A percentile compares a stretch with the other conserved stretches of the same genome.
Conservation (phyloP, 2,329 filamentous ascomycete genomes). For the Cercospora sp. region DNA sequence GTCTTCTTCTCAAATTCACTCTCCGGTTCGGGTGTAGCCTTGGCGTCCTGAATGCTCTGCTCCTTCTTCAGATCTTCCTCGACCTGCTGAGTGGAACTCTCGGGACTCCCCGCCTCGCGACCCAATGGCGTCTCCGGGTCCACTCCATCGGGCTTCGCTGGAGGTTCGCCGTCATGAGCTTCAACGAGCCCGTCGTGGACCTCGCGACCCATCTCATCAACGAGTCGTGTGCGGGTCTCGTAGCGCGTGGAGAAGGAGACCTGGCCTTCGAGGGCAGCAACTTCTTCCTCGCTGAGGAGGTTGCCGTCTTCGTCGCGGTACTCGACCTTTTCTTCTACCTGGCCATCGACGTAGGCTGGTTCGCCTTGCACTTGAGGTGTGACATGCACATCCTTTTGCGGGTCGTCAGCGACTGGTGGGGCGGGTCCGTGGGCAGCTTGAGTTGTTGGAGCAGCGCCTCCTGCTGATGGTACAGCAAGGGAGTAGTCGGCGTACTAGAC, state of each 20-base stretch:
- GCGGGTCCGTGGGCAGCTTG: conserved; percentile 35
- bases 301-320: conserved; percentile 96
- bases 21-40: conserved; percentile 32
- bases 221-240: conserved; percentile 85
- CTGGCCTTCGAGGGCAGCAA: conserved; percentile 82
- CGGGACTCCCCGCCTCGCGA: conserved; percentile 39
- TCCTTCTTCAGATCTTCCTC: conserved; percentile 48
- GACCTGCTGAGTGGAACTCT: conserved; percentile 42
- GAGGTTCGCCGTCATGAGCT: conserved; percentile 47
- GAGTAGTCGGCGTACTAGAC: conserved; percentile 39
- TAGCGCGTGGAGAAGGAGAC: conserved; percentile 95
- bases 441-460: conserved; percentile 31
- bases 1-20: conserved; percentile 24
- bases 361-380: conserved; percentile 37
- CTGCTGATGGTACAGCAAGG: conserved; percentile 27
- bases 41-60: conserved; percentile 41
- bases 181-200: conserved; percentile 52
- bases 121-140: conserved; percentile 53
- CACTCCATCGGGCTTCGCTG: conserved; percentile 39
- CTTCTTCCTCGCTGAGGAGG: conserved; percentile 77
- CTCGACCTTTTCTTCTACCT: conserved; percentile 76
- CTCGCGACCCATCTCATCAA: conserved; percentile 79
- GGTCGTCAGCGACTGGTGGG: conserved; percentile 41
- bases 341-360: conserved; percentile 25
- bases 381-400: conserved; percentile 39